Evolutionary conservation across 225 moss, liverwort and hornwort species (phyloP), one percentile per base, ranked within the genome.

Genomic region (Sphagnum tenellum): DNA sequence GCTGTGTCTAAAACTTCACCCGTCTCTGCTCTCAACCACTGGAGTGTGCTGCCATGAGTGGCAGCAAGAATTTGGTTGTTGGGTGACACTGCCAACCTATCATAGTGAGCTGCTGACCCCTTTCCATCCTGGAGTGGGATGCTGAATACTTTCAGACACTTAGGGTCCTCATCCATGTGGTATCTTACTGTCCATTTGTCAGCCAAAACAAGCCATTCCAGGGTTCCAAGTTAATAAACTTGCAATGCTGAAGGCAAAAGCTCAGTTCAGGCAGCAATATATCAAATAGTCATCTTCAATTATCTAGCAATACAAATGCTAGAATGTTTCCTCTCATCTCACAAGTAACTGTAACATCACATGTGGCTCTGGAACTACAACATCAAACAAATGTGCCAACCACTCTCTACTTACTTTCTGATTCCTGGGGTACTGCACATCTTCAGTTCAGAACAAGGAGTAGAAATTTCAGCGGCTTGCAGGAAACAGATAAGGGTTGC

Each of bases 81-180:
- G 62, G 98, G 93, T 56, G 98, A 90, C 49, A 93, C 74, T 46
- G 93, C 93, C 46, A 98, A 84, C 61, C 85, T 85, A 59, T 98
- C 90, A 70, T 89, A 89, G 9, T 78, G 85, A 8, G 79, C 72
- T 56, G 82, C 64, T 56, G 70, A 73, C 8, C 93, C 87, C 69
- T 81, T 84, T 49, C 82, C 70, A 79, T 90, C 84, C 63, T 74
- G 69, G 47, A 76, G 67, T 4, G 98, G 90, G 72, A 93, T 93
- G 64, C 81, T 72, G 66, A 93, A 81, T 46, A 87, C 86, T 72
- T 91, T 93, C 53, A 98, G 73, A 70, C 93, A 98, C 74, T 98
- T 98, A 9, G 98, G 98, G 78, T 98, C 98, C 76, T 98, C 98
- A 71, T 93, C 93, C 84, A 93, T 59, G 64, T 90, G 89, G 65